Conservation (phyloP, 129 eudicot genomes). For the Artemisia tridentata region DNA sequence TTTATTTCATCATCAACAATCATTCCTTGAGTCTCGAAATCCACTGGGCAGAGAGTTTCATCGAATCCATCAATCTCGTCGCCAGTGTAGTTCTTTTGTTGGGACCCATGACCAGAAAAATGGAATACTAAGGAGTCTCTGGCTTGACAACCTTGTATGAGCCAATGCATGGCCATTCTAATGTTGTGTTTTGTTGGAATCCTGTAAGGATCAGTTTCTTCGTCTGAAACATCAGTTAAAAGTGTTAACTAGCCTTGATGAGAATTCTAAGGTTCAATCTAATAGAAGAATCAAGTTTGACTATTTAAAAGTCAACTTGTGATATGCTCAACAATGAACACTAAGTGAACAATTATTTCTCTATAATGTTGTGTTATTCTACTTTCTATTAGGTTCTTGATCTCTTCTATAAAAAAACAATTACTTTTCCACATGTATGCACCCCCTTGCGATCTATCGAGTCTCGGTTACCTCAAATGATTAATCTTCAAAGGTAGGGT, state of each 20-base stretch:
- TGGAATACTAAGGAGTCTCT: conserved; percentile 93
- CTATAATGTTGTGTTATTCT: neutral
- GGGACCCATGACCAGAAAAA: conserved; percentile 92
- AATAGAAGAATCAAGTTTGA: neutral
- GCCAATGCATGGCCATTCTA: conserved; percentile 91
- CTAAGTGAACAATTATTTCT: conserved; percentile 53
- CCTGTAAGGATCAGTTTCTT: conserved; percentile 66
- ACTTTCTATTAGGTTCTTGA: conserved; percentile 18
- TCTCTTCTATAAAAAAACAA: neutral
- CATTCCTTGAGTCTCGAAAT: conserved; percentile 76
- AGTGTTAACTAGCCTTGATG: conserved; percentile 9
- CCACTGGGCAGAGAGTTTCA: conserved; percentile 74
- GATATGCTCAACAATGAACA: conserved; percentile 27
- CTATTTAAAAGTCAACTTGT: neutral
- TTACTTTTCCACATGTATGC: conserved; percentile 2
- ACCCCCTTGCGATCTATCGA: conserved; percentile 9
- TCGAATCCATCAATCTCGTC: conserved; percentile 45
- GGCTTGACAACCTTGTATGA: conserved; percentile 77
- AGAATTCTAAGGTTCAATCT: no score
- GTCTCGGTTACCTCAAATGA: neutral
- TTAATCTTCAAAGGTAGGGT: neutral
- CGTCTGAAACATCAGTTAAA: conserved; percentile 57
- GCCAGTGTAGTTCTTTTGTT: conserved; percentile 69
- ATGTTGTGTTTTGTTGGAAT: conserved; percentile 86
- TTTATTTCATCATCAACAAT: conserved; percentile 78